Conservation (phyloP, 2,329 filamentous ascomycete species). For the Aspergillus versicolor region DNA sequence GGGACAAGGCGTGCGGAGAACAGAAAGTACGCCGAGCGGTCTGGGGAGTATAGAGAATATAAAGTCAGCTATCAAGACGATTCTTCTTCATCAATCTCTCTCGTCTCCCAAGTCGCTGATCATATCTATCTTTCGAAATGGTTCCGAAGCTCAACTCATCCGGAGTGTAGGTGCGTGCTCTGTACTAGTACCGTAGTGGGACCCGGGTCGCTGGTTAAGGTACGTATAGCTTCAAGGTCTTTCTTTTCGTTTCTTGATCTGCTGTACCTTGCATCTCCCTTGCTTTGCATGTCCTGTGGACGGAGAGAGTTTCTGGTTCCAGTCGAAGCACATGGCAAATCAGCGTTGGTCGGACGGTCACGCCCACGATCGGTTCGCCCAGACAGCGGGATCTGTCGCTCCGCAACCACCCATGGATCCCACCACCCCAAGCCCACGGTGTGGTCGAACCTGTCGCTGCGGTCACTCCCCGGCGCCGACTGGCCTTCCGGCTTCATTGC, state of each 20-base stretch:
- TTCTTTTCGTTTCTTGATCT: background rate
- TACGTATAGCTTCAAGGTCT: background rate
- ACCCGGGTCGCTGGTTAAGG: background rate
- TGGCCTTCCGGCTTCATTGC: background rate
- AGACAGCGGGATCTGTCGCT: background rate
- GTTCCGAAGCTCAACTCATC: background rate
- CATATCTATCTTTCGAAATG: background rate
- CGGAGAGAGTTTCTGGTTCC: background rate
- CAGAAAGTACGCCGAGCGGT: conserved; percentile 1
- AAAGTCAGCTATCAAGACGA: background rate
- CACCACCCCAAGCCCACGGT: background rate
- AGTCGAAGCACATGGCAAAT: conserved; percentile 17
- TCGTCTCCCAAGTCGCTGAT: background rate
- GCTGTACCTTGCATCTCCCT: background rate
- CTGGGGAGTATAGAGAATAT: background rate
- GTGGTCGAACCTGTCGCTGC: background rate
- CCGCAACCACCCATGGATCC: background rate
- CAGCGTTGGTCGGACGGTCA: conserved; percentile 19
- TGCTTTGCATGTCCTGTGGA: background rate
- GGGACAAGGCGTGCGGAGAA: background rate
- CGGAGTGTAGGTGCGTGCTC: background rate
- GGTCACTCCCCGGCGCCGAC: background rate
- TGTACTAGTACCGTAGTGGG: background rate
- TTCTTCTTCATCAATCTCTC: background rate
- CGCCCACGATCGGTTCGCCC: conserved; percentile 14